phyloP scores from a whole-genome alignment of 2,329 filamentous ascomycete genomes.

The Alternaria brassicae region DNA sequence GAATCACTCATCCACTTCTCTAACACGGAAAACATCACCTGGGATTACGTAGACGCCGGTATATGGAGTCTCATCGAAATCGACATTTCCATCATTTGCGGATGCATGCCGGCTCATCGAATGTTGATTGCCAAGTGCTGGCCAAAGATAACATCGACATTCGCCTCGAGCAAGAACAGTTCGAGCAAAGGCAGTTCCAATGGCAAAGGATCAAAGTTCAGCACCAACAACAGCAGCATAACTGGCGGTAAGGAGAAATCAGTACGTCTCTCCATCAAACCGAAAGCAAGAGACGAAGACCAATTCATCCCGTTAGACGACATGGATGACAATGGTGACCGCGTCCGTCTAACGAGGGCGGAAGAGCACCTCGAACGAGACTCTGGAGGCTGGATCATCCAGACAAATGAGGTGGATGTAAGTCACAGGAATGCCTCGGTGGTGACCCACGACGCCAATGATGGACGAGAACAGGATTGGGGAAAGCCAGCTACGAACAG shows the following conservation, averaged over 20 bases:
- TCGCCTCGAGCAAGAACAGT: constrained; percentile 13
- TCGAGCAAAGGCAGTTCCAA: constrained; percentile 7
- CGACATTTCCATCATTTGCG: constrained; percentile 45
- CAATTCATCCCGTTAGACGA: constrained; percentile 33
- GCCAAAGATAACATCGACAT: constrained; percentile 23
- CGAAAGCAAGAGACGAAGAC: constrained; percentile 22
- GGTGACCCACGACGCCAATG: background rate
- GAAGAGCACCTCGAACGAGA: constrained; percentile 6
- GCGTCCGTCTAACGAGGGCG: background rate
- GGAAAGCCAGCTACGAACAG: constrained; percentile 6
- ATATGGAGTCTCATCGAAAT: constrained; percentile 53
- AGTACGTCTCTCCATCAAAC: constrained; percentile 23
- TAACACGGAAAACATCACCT: constrained; percentile 50
- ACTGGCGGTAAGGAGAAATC: constrained; percentile 6
- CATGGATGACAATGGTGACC: constrained; percentile 22
- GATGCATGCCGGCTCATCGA: constrained; percentile 50
- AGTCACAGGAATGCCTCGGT: background rate
- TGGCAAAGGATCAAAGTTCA: background rate
- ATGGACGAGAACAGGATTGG: constrained; percentile 16
- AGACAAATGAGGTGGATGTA: constrained; percentile 11
- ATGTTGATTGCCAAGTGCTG: constrained; percentile 22
- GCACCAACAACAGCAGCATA: background rate
- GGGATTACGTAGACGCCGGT: constrained; percentile 50
- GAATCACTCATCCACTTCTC: constrained; percentile 53
- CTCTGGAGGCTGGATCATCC: constrained; percentile 12